Base-by-base conservation (phyloP, 108 stramenopile genomes). In the Schizochytrium sp. region DNA sequence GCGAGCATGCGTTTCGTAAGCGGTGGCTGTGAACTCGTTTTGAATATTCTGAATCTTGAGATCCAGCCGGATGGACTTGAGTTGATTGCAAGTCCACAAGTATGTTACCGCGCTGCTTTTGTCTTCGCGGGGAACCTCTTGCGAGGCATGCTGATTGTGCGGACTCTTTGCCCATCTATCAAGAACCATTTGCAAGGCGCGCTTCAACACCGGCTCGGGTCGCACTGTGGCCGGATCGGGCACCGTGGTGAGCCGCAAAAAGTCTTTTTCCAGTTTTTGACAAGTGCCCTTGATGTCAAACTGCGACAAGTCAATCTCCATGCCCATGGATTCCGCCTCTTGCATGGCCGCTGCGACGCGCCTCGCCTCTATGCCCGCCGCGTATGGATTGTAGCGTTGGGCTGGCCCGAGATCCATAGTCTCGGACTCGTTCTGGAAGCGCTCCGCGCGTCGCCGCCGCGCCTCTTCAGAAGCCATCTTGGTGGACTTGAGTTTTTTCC, bases 61-160 rank as follows among this genome's bases (percentile, higher is more conserved):
- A 91, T 99, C 98, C 90, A 98, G 98, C 34, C 98, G 95, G 60
- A 99, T 93, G 19, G 97, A 96, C 91, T 98, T 96, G 57, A 96
- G 92, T 87, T 99, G 98, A 6, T 96, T 95, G 90, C 97, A 98
- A 88, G 97, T 89, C 88, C 97, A 98, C 23, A 47, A 28, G 87
- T 72, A 88, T 10, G 63, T 69, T 91, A 90, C 58, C 41, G 63
- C 25, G 47, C 43, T 88, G 94, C 92, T 16, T 28, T 89, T 45
- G 18, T 6, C 28, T 12, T 28, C 48, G 43, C 25, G 6, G n/a
- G 12, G 48, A 12, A 16, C n/a, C 51, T 83, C 51, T 6, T 18
- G 51, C 10, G 76, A 12, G 45, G 23, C 25, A 16, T 28, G 41
- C 72, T 93, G 89, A 72, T 93, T 90, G n/a, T 91, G 90, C 16